These are phyloP conservation scores for Nasturtium officinale DNA, from an alignment of 345 rosid genomes.

Conservation along the genomic window DNA sequence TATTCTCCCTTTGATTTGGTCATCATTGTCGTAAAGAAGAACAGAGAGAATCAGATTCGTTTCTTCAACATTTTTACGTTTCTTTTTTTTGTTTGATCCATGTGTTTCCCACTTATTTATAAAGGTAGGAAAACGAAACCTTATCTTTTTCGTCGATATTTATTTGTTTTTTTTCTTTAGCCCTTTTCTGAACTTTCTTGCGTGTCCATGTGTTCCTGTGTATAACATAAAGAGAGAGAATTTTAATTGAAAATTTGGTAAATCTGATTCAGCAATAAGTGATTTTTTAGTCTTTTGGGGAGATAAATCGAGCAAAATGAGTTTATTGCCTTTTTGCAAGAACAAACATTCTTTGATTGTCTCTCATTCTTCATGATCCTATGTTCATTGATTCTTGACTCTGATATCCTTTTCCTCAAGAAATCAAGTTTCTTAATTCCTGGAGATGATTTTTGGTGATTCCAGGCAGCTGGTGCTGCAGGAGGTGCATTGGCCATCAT, in stretches of 20 bases:
- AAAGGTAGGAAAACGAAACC: conserved; percentile 20
- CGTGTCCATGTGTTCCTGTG: conserved; percentile 20
- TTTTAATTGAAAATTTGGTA: neutral
- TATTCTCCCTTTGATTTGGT: conserved; percentile 22
- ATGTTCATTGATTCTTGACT: neutral
- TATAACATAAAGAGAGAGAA: conserved; percentile 5
- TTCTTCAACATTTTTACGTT: neutral
- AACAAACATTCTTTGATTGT: neutral
- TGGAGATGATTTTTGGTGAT: conserved; percentile 22
- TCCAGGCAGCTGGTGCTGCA: conserved; percentile 89
- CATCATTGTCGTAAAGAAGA: conserved; percentile 7
- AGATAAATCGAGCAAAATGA: neutral
- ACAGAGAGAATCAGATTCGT: conserved; percentile 37
- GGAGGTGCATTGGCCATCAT: conserved; percentile 82
- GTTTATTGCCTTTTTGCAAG: neutral
- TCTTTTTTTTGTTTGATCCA: neutral
- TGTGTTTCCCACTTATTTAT: conserved; percentile 25
- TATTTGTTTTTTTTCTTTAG: conserved; percentile 13
- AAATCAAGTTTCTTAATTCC: neutral
- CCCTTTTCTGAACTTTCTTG: conserved; percentile 26
- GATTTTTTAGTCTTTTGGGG: neutral
- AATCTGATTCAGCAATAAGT: conserved; percentile 17
- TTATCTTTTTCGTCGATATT: conserved; percentile 26
- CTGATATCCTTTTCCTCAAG: too few relatives aligned
- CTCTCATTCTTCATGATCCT: neutral